Conservation (phyloP, 495 filamentous ascomycete species). For the Aspergillus funiculosus region DNA sequence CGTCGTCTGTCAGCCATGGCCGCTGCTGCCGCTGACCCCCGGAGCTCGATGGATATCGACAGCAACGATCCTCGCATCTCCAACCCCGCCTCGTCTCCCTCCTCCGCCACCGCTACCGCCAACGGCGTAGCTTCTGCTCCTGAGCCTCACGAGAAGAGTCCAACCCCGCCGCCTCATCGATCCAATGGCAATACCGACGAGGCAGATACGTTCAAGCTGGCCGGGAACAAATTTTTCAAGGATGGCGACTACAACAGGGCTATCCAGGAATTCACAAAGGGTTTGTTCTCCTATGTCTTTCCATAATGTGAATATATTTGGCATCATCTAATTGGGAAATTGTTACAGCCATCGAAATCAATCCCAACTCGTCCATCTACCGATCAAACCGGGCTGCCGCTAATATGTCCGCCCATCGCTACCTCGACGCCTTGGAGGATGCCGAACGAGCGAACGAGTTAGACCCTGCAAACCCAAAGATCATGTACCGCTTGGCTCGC, state of each 20-base stretch:
- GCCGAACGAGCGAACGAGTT: constrained; percentile 71
- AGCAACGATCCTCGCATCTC: constrained; percentile 41
- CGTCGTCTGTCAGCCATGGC: constrained; percentile 68
- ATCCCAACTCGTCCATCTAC: constrained; percentile 69
- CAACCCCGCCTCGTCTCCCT: constrained; percentile 20
- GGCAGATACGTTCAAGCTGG: constrained; percentile 83
- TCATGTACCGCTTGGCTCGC: constrained; percentile 78
- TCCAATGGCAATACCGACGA: constrained; percentile 58
- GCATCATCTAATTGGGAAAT: too few species aligned
- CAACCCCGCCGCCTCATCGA: constrained; percentile 75
- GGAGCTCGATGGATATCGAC: constrained; percentile 76
- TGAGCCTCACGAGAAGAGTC: constrained; percentile 45
- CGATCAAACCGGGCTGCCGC: constrained; percentile 93
- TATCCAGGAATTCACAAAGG: constrained; percentile 90
- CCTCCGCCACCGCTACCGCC: constrained; percentile 43
- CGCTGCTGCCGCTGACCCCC: constrained; percentile 52
- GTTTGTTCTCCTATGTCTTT: constrained; percentile 41
- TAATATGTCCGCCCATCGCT: constrained; percentile 77
- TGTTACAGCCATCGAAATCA: constrained; percentile 76
- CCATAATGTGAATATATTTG: too few species aligned
- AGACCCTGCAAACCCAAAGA: constrained; percentile 77
- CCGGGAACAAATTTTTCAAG: constrained; percentile 96
- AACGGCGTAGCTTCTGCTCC: constrained; percentile 49
- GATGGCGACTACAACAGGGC: constrained; percentile 78
- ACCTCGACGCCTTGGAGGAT: constrained; percentile 74